Conservation (phyloP, 257 asterid species). For the Striga asiatica region DNA sequence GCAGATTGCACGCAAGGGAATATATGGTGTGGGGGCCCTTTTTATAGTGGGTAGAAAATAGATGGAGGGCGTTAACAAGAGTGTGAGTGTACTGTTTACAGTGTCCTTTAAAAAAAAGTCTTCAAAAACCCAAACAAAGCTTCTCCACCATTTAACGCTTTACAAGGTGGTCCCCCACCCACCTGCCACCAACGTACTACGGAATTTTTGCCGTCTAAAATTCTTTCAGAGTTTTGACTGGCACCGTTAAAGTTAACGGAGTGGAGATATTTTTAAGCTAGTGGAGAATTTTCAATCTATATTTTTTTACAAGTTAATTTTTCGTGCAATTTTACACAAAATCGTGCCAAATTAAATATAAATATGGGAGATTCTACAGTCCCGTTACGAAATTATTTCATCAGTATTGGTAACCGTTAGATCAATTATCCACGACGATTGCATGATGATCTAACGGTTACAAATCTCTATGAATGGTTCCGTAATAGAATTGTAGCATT, state of each 20-base stretch:
- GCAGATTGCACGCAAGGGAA: constrained; percentile 1
- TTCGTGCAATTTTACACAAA: too few species aligned
- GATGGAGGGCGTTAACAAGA: too few species aligned
- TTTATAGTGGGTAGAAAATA: constrained; percentile 6
- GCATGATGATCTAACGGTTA: too few species aligned
- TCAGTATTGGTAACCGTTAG: too few species aligned
- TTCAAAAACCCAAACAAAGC: not conserved
- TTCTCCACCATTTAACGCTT: not conserved
- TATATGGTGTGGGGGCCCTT: constrained; percentile 3
- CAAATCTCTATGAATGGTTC: too few species aligned
- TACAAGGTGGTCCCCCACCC: constrained; percentile 1
- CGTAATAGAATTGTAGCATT: too few species aligned
- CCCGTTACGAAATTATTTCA: too few species aligned
- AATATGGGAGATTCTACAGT: too few species aligned
- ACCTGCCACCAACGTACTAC: constrained; percentile 22
- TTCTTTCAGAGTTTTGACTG: constrained; percentile 1
- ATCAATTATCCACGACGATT: too few species aligned
- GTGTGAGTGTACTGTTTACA: not conserved
- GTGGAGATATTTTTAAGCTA: not conserved
- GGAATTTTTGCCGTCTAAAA: constrained; percentile 12
- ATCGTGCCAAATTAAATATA: too few species aligned
- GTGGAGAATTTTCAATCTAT: not conserved
- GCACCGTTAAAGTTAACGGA: constrained; percentile 9
- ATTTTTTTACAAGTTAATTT: not conserved
- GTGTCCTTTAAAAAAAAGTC: not conserved